phyloP scores from a whole-genome alignment of 345 rosid genomes.

The Raphanus sativus region DNA sequence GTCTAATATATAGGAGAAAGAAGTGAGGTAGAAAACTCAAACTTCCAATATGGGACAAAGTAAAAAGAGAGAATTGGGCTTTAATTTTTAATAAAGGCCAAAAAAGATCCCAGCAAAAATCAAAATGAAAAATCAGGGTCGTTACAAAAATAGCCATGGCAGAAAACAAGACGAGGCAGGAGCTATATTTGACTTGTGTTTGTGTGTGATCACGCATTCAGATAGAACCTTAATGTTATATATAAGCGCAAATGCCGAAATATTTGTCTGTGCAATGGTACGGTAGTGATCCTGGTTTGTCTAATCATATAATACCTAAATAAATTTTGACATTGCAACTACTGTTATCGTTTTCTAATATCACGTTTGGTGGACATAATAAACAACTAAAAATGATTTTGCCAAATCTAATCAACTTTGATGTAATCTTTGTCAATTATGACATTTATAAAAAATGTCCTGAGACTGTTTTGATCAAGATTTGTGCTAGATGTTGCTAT shows the following conservation, averaged over 20 bases:
- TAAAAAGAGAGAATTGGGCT: too few species aligned
- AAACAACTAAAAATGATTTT: not conserved
- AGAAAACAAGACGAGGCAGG: not conserved
- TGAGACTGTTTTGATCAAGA: not conserved
- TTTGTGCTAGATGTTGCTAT: not conserved
- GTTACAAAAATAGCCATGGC: slow-evolving; percentile 12
- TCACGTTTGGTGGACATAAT: slow-evolving; percentile 7
- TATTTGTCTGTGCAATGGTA: not conserved
- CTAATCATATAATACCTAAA: not conserved
- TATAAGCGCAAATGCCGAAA: not conserved
- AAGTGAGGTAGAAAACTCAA: too few species aligned
- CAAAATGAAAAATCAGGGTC: too few species aligned
- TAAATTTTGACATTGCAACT: not conserved
- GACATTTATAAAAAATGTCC: not conserved
- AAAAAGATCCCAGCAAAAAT: too few species aligned
- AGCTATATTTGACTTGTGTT: slow-evolving; percentile 14
- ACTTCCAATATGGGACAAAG: too few species aligned
- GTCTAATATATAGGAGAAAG: too few species aligned
- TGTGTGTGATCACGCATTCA: not conserved
- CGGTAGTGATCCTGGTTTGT: not conserved
- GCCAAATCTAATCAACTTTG: not conserved
- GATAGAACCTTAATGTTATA: not conserved
- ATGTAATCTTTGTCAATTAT: not conserved
- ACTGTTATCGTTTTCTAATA: slow-evolving; percentile 1
- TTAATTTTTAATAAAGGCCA: too few species aligned